Base-by-base conservation (phyloP, 2,329 filamentous ascomycete species). In the Pseudogymnoascus sp. region DNA sequence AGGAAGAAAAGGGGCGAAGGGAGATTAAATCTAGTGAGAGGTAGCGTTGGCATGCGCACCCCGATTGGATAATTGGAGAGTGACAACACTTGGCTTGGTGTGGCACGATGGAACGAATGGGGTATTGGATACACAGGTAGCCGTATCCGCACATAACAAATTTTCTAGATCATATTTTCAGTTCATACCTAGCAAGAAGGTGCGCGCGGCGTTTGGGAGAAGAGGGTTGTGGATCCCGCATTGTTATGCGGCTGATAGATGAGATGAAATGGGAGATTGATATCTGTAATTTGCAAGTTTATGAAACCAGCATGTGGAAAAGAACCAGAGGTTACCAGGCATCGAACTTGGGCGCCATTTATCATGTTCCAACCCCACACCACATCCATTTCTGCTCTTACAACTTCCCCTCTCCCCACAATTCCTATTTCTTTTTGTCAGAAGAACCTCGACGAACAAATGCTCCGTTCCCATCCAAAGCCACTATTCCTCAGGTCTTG, bases 101-200 rank as follows among this genome's bases (percentile, higher is more conserved):
- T 21, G 33, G 55, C 31, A 59, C 7, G 18, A 59, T 36, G 36
- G 58, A 29, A 25, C 25, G 25, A n/a, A 15, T 25, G 58, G 18
- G 36, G 18, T 25, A 40, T 40, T 55, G 29, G 58, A 21, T 25
- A 40, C 7, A 29, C 31, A 15, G 12, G 33, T 15, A 36, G 58
- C 25, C n/a, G 45, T 52, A 31, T 52, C 45, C 27, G 45, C 27
- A 52, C 27, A 52, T 52, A 31, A 52, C 45, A 52, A 52, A 52
- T 52, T 52, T 42, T 52, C 13, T 52, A 52, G 45, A 52, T 52
- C 25, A 52, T 8, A 52, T 52, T 52, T 52, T 52, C 27, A 52
- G 27, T 33, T 52, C 45, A 52, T 52, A 52, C 45, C 45, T 52
- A 52, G 27, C 45, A 52, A 33, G 13, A 52, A 52, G 45, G 27